Base-by-base conservation (phyloP, 2,329 filamentous ascomycete genomes). In the Neopestalotiopsis sp. region DNA sequence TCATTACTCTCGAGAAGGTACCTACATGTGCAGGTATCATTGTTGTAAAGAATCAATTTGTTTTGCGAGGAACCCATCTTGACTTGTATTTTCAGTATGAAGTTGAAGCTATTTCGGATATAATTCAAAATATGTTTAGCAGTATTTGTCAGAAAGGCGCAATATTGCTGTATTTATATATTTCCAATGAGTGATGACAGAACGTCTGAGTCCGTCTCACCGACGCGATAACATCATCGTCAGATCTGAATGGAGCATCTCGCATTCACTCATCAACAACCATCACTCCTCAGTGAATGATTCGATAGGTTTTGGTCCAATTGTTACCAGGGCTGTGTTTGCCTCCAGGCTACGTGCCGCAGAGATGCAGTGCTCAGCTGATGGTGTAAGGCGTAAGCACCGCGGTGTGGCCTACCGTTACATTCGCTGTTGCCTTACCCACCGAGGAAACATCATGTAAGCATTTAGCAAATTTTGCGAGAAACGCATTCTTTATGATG, bases 21-120 rank as follows among this genome's bases (percentile, higher is more conserved):
- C 61, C 17, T 65, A 70, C 69, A 70, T 58, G 69, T 70, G 45
- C 69, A 70, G n/a, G 69, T 70, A 45, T 70, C 30, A 45, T 70
- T 70, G 42, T 67, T 70, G 38, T 70, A 70, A 4, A 70, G 45
- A 24, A 70, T 67, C 5, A 70, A 17, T 57, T 70, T 70, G 64
- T 68, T 28, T 28, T 45, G 34, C 14, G 63, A 10, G 13, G 66
- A 63, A 7, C 42, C 38, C 69, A 70, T 70, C 4, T 67, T 62
- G 42, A 13, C 2, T 24, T 9, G n/a, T 3, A 24, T 20, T 20
- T 17, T 52, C 9, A 5, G 10, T 52, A 7, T 52, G n/a, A n/a
- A n/a, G 1, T 52, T 52, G 5, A 24, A 7, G 20, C 6, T 52
- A 52, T 52, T 20, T 17, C 20, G 45, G n/a, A 4, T 24, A 49